phyloP scores from a whole-genome alignment of 202 grass and related monocot species.

The Panicum hallii region DNA sequence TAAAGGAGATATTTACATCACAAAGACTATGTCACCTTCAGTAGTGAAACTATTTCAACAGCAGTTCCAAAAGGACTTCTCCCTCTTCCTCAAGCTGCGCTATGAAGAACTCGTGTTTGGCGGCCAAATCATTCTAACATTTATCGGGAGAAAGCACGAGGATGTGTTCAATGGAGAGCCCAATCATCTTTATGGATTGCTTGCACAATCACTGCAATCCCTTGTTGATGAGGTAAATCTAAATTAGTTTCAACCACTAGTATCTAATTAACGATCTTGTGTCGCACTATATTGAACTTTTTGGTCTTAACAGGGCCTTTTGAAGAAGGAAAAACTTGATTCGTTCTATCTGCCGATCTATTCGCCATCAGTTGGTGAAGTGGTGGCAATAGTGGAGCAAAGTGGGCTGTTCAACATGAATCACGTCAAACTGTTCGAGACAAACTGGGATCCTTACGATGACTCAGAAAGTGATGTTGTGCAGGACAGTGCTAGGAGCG shows the following conservation, averaged over 20 bases:
- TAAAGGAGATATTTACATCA: constrained; percentile 43
- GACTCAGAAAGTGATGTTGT: not conserved
- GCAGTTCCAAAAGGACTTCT: constrained; percentile 48
- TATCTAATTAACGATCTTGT: not conserved
- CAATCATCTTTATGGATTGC: constrained; percentile 30
- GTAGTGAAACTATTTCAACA: constrained; percentile 49
- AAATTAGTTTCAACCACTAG: not conserved
- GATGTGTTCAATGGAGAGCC: constrained; percentile 24
- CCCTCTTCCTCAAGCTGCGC: constrained; percentile 48
- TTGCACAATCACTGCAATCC: constrained; percentile 40
- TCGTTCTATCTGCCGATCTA: constrained; percentile 52
- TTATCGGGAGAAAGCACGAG: constrained; percentile 38
- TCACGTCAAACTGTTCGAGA: constrained; percentile 33
- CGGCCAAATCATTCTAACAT: constrained; percentile 46
- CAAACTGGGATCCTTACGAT: constrained; percentile 47
- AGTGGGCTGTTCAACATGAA: constrained; percentile 32
- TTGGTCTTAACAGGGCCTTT: not conserved
- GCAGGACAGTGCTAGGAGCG: not conserved
- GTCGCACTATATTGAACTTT: not conserved
- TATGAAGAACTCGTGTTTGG: constrained; percentile 43
- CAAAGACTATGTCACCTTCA: not conserved
- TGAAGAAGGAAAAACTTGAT: constrained; percentile 42
- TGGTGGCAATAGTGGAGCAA: constrained; percentile 19
- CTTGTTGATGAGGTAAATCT: constrained; percentile 37
- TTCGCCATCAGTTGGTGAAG: constrained; percentile 40